A percentile compares a stretch with the other conserved stretches of the same genome.
phyloP scores from a whole-genome alignment of 2,329 filamentous ascomycete genomes.

The Verticillium alfalfae region DNA sequence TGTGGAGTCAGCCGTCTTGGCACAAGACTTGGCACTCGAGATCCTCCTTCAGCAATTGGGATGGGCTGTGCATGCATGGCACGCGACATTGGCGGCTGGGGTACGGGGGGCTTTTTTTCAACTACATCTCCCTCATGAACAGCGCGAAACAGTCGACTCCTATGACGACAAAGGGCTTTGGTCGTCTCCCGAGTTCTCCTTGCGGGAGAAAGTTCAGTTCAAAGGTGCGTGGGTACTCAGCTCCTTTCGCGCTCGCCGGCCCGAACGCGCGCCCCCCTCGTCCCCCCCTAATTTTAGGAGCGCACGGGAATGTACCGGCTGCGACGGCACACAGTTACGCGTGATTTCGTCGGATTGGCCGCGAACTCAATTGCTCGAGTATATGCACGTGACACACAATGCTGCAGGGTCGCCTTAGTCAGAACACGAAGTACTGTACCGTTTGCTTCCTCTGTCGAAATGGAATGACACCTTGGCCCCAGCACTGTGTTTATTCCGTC shows the following conservation, averaged over 20 bases:
- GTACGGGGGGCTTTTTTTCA: background rate
- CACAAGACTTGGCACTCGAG: background rate
- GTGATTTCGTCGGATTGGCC: background rate
- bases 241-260: background rate
- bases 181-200: no score
- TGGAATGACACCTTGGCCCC: no score
- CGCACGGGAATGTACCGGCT: background rate
- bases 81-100: background rate
- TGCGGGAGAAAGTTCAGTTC: no score
- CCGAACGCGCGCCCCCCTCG: background rate
- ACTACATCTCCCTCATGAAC: background rate
- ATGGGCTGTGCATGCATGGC: background rate
- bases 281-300: background rate
- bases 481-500: background rate
- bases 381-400: background rate
- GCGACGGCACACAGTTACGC: background rate
- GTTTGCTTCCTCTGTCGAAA: no score
- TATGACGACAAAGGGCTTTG: no score
- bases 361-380: background rate
- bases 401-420: background rate
- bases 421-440: no score
- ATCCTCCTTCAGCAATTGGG: background rate
- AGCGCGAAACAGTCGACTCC: no score
- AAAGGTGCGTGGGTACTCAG: background rate
- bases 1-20: background rate